Conservation (phyloP, 2,329 filamentous ascomycete species). For the Sclerotinia minor region DNA sequence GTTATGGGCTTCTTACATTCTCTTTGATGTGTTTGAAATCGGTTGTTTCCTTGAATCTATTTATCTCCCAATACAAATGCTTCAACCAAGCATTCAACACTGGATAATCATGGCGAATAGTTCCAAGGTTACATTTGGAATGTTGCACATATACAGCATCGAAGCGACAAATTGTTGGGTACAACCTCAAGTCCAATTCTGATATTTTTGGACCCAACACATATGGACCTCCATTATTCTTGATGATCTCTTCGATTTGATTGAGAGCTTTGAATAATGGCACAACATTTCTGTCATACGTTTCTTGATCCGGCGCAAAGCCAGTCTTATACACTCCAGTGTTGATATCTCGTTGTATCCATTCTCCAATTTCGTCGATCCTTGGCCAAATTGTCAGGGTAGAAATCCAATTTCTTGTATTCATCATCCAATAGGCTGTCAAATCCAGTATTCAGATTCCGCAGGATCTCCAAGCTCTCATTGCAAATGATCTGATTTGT, state of each 20-base stretch:
- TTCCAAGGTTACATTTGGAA: constrained; percentile 63
- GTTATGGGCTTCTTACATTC: constrained; percentile 29
- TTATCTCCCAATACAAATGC: constrained; percentile 63
- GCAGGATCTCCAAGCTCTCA: constrained; percentile 76
- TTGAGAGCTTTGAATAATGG: constrained; percentile 75
- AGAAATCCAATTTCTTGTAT: constrained; percentile 24
- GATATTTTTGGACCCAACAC: constrained; percentile 65
- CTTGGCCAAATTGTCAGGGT: constrained; percentile 3
- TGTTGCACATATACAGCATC: constrained; percentile 67
- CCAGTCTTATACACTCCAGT: constrained; percentile 72
- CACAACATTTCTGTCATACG: constrained; percentile 72
- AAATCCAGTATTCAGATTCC: constrained; percentile 69
- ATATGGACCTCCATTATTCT: constrained; percentile 45
- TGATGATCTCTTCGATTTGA: constrained; percentile 68
- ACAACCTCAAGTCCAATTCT: constrained; percentile 68
- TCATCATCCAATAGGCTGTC: constrained; percentile 28
- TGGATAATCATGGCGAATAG: constrained; percentile 65
- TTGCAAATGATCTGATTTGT: constrained; percentile 67
- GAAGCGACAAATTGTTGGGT: constrained; percentile 65
- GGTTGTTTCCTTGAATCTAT: constrained; percentile 49
- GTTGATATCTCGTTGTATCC: constrained; percentile 73
- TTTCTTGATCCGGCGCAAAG: constrained; percentile 77
- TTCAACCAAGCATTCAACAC: constrained; percentile 54
- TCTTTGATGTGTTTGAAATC: constrained; percentile 53
- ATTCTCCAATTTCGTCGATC: constrained; percentile 58